Percentiles rank a stretch among this genome's conserved stretches.
These are phyloP conservation scores for Yamadazyma diospyri DNA, from an alignment of 1,139 yeast genomes.

Conservation along the genomic window DNA sequence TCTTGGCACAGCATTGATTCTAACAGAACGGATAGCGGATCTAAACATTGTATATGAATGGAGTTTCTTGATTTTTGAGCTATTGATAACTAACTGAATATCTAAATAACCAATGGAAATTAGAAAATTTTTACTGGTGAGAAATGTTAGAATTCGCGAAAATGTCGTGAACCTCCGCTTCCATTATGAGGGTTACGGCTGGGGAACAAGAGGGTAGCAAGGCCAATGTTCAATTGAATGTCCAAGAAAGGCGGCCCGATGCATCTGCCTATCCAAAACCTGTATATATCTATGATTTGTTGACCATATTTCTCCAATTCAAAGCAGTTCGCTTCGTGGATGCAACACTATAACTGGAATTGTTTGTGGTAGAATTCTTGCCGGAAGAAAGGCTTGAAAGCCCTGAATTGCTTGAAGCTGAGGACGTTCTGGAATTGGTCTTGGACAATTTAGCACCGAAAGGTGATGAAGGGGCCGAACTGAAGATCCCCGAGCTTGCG, in stretches of 20 bases:
- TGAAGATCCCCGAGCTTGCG: constrained; percentile 15
- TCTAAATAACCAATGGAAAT: constrained; percentile 3
- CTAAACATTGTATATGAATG: constrained; percentile 18
- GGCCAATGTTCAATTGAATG: no score
- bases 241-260: background rate
- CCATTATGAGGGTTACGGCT: no score
- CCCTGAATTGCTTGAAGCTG: constrained; percentile 30
- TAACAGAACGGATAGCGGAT: constrained; percentile 38
- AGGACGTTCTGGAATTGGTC: constrained; percentile 28
- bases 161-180: background rate
- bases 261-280: background rate
- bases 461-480: constrained; percentile 24
- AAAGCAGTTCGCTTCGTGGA: constrained; percentile 40
- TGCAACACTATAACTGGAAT: constrained; percentile 10
- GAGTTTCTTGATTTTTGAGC: no score
- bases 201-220: no score
- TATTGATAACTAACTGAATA: no score
- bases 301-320: constrained; percentile 40
- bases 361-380: constrained; percentile 12
- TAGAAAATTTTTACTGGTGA: constrained; percentile 7
- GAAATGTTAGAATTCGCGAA: constrained; percentile 2
- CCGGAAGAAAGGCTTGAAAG: constrained; percentile 22
- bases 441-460: constrained; percentile 26
- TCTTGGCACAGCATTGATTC: constrained; percentile 16
- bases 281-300: constrained; percentile 1